Conservation (phyloP, 2,329 filamentous ascomycete species). For the Fusarium albidum region DNA sequence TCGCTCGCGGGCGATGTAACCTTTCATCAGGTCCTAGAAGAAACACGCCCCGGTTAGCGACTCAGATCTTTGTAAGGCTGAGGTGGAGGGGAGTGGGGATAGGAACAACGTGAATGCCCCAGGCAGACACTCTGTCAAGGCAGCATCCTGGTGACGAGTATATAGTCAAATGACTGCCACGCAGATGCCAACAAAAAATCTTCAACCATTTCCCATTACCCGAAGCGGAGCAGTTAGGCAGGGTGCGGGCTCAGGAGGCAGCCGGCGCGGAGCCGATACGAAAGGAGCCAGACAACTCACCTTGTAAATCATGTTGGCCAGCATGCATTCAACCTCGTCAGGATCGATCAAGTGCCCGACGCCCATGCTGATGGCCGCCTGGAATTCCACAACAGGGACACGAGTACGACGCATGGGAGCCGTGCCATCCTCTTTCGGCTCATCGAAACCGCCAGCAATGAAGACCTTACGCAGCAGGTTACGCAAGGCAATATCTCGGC, state of each 20-base stretch:
- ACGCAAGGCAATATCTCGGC: slow-evolving; percentile 88
- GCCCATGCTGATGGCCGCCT: slow-evolving; percentile 80
- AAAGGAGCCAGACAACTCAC: slow-evolving; percentile 55
- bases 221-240: background rate
- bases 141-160: slow-evolving; percentile 36
- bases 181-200: slow-evolving; percentile 11
- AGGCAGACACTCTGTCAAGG: slow-evolving; percentile 35
- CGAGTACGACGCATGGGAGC: slow-evolving; percentile 75
- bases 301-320: slow-evolving; percentile 99
- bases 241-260: slow-evolving; percentile 7
- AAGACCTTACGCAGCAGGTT: slow-evolving; percentile 95
- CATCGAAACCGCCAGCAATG: slow-evolving; percentile 81
- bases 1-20: slow-evolving; percentile 92
- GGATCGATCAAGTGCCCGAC: slow-evolving; percentile 75
- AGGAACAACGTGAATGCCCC: slow-evolving; percentile 29
- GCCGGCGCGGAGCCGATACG: slow-evolving; percentile 6
- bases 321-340: slow-evolving; percentile 93
- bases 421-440: slow-evolving; percentile 72
- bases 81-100: slow-evolving; percentile 29
- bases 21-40: slow-evolving; percentile 88
- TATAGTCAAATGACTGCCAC: slow-evolving; percentile 38
- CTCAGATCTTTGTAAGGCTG: slow-evolving; percentile 41
- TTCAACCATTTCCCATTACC: background rate
- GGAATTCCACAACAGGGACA: slow-evolving; percentile 84
- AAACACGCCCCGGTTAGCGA: slow-evolving; percentile 42